Evolutionary conservation across 345 rosid genomes (phyloP).

Genomic region (Salix arbutifolia): DNA sequence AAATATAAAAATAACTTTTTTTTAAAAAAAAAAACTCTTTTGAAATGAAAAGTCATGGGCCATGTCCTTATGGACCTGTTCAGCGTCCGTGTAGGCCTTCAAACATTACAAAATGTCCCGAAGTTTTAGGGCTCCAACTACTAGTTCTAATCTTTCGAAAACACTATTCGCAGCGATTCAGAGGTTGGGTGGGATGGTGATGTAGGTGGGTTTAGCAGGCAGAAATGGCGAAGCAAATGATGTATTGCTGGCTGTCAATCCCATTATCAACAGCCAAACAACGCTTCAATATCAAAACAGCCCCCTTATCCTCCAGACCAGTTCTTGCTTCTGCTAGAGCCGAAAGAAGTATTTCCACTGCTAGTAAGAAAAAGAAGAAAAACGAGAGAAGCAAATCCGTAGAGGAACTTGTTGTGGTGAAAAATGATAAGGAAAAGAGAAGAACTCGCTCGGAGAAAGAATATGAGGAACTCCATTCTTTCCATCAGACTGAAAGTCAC

Average conservation of each 20-base stretch:
- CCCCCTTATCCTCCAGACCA: background rate
- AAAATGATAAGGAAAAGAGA: slow-evolving; percentile 47
- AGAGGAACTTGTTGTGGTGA: slow-evolving; percentile 10
- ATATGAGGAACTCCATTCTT: slow-evolving; percentile 17
- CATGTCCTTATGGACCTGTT: too few species aligned
- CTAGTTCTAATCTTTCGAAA: too few species aligned
- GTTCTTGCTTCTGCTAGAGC: background rate
- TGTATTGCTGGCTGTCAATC: background rate
- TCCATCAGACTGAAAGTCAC: slow-evolving; percentile 22
- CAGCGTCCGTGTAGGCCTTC: too few species aligned
- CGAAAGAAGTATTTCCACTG: background rate
- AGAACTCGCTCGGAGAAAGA: slow-evolving; percentile 78
- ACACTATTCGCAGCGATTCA: too few species aligned
- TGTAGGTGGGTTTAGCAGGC: too few species aligned
- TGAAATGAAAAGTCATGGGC: too few species aligned
- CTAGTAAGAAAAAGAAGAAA: slow-evolving; percentile 18
- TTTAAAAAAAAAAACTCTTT: too few species aligned
- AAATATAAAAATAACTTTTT: too few species aligned
- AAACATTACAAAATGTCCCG: too few species aligned
- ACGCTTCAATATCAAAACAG: background rate
- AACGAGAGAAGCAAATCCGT: background rate
- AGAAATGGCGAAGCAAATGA: slow-evolving; percentile 1
- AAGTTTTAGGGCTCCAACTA: too few species aligned
- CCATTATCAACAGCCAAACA: background rate
- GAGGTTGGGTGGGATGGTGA: too few species aligned